Base-by-base conservation (phyloP, 1,284 basidiomycete species). In the Trichosporon sp. region DNA sequence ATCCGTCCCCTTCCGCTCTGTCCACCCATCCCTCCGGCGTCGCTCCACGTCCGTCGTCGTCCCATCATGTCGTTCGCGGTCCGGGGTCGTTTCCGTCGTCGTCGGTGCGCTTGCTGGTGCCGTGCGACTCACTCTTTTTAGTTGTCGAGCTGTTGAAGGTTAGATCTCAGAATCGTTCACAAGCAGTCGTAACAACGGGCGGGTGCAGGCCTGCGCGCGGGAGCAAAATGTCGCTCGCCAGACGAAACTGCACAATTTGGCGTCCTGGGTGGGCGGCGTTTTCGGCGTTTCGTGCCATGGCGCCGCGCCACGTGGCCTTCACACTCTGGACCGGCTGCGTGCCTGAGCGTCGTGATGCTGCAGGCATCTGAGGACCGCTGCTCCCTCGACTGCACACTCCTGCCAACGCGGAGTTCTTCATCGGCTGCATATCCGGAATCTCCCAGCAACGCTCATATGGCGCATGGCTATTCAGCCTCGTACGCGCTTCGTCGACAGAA, bases 61-160 rank as follows among this genome's bases (percentile, higher is more conserved):
- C 27, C 56, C 21, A 32, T 31, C 18, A n/a, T 60, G 25, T 60
- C 56, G 27, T 15, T 60, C 29, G 53, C 27, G 56, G 27, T 31
- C 29, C 56, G 29, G 27, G 27, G 63, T 64, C 34, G 63, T 47
- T 23, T 35, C n/a, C 15, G 38, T 64, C 63, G 63, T 31, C 62
- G 38, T 47, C 25, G 34, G 44, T 44, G 63, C 63, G 44, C 34
- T 23, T 34, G 62, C 62, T 35, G 62, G 62, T 23, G 62, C 3
- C 62, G 25, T 44, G 42, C 32, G 21, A 64, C 35, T 64, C 62
- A 38, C 34, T 32, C n/a, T 60, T 60, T 60, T 60, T 60, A 60
- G 56, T 31, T 60, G 56, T 60, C 56, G 56, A 31, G 56, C 56
- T 60, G 56, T 60, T 60, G 56, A 60, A 60, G 56, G 56, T 60